phyloP scores from a whole-genome alignment of 2,329 filamentous ascomycete genomes.

The Hypocreales sp. region DNA sequence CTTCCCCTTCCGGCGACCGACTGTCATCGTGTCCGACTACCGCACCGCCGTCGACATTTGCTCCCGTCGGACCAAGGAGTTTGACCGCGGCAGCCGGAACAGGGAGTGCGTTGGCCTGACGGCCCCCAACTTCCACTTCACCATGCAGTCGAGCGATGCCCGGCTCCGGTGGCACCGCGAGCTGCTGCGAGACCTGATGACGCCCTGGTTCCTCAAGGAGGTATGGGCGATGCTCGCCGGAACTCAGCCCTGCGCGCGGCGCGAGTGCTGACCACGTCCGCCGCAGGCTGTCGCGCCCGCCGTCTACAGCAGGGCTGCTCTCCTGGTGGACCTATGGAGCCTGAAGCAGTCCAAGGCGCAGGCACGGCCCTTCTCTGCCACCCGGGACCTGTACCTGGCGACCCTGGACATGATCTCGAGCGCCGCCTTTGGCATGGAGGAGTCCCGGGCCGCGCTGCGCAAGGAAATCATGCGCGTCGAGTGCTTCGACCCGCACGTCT shows the following conservation, averaged over 20 bases:
- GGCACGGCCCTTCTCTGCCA: conserved; percentile 15
- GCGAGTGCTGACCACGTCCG: too few species aligned
- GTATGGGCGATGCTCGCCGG: conserved; percentile 4
- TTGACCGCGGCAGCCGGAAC: conserved; percentile 13
- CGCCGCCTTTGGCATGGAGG: conserved; percentile 15
- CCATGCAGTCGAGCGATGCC: conserved; percentile 15
- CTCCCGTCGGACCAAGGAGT: conserved; percentile 15
- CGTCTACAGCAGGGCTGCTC: conserved; percentile 15
- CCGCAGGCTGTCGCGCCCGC: conserved; percentile 19
- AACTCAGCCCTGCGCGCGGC: too few species aligned
- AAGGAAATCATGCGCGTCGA: conserved; percentile 5
- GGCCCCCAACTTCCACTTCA: conserved; percentile 16
- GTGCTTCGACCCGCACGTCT: conserved; percentile 1
- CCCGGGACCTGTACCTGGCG: conserved; percentile 14
- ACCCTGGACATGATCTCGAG: conserved; percentile 20
- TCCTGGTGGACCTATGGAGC: conserved; percentile 17
- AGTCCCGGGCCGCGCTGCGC: conserved; percentile 6
- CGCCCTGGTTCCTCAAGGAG: conserved; percentile 17
- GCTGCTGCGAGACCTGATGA: conserved; percentile 20
- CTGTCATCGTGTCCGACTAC: conserved; percentile 16
- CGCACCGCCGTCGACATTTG: conserved; percentile 17
- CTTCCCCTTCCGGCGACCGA: conserved; percentile 14
- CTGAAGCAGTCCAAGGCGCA: conserved; percentile 13
- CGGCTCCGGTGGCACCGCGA: conserved; percentile 16
- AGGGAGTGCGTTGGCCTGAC: conserved; percentile 9